phyloP scores from a whole-genome alignment of 345 rosid genomes.

The Conringia planisiliqua region DNA sequence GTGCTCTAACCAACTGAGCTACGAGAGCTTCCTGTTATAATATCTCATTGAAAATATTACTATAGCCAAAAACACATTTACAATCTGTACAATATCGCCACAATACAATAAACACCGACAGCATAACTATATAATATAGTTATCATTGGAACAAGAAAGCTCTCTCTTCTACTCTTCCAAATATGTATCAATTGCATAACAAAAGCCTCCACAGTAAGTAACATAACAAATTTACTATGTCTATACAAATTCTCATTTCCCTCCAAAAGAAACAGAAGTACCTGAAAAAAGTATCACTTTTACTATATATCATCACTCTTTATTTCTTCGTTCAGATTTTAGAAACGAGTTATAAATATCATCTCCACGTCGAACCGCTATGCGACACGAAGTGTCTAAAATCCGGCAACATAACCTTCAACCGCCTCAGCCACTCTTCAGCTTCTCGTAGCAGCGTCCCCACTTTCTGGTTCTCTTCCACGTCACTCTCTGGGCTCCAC shows the following conservation, averaged over 20 bases:
- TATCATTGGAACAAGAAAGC: not conserved
- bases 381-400: slow-evolving; percentile 64
- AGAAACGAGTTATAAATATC: slow-evolving; percentile 6
- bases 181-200: not conserved
- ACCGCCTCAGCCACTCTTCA: slow-evolving; percentile 68
- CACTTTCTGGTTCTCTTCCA: slow-evolving; percentile 50
- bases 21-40: slow-evolving; percentile 51
- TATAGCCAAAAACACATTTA: not conserved
- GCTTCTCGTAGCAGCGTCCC: slow-evolving; percentile 51
- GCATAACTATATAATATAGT: not conserved
- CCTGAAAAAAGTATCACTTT: not conserved
- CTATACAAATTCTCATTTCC: slow-evolving; percentile 22
- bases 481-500: slow-evolving; percentile 40
- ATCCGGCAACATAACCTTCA: slow-evolving; percentile 74
- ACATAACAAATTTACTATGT: slow-evolving; percentile 22
- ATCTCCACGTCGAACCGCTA: slow-evolving; percentile 25
- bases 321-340: slow-evolving; percentile 5
- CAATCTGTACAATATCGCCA: not conserved
- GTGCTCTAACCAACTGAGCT: slow-evolving; percentile 99
- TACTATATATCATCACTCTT: slow-evolving; percentile 15
- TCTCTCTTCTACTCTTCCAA: not conserved
- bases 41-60: slow-evolving; percentile 5
- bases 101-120: too few species aligned
- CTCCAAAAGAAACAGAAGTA: not conserved
- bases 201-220: not conserved